phyloP scores from a whole-genome alignment of 768 basidiomycete genomes.

The Termitomyces sp. region DNA sequence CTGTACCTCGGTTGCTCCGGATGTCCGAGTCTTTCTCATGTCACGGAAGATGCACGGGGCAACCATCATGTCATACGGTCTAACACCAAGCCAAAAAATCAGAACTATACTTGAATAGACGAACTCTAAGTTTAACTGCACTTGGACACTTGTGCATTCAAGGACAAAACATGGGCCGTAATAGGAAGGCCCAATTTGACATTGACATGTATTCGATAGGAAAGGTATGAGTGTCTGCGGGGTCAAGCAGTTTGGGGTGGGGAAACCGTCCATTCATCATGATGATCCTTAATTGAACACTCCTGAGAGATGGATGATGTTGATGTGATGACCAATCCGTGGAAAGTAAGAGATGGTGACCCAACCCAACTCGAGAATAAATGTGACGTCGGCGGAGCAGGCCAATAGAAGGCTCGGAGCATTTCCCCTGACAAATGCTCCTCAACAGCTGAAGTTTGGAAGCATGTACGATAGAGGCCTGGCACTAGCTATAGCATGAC shows the following conservation, averaged over 20 bases:
- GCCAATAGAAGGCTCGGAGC: background rate
- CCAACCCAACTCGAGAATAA: background rate
- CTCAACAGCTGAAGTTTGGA: background rate
- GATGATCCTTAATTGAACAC: background rate
- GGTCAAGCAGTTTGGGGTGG: background rate
- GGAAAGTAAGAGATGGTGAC: background rate
- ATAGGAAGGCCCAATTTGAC: background rate
- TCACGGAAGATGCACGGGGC: background rate
- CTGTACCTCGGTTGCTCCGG: background rate
- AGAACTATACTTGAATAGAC: background rate
- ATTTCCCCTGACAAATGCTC: background rate
- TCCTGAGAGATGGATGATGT: background rate
- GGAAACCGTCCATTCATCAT: background rate
- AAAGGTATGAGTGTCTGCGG: background rate
- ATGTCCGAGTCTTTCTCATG: slow-evolving; percentile 1
- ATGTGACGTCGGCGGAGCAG: background rate
- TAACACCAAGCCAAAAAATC: background rate
- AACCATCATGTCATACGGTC: background rate
- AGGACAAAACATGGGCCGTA: background rate
- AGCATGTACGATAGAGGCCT: background rate
- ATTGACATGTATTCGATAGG: background rate
- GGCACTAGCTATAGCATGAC: background rate
- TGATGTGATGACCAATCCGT: background rate
- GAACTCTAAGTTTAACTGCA: background rate
- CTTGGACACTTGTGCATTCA: background rate